Conservation (phyloP, 2,329 filamentous ascomycete species). For the Hymenoscyphus repandus region DNA sequence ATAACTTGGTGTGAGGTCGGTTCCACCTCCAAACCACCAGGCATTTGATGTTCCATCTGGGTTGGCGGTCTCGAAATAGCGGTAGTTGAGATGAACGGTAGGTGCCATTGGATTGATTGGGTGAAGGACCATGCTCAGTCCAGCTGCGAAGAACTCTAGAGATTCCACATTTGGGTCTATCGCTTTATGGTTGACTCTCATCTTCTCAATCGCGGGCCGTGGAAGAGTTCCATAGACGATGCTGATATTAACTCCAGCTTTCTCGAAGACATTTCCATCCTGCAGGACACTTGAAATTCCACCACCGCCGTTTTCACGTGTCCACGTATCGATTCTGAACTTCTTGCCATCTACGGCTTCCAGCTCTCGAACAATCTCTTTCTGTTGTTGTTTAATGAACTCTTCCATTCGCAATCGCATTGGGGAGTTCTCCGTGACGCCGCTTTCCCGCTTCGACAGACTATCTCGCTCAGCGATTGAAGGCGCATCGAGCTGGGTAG, state of each 20-base stretch:
- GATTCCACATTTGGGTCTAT: constrained; percentile 73
- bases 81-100: constrained; percentile 96
- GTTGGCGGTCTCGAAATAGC: constrained; percentile 95
- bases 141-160: constrained; percentile 91
- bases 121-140: constrained; percentile 88
- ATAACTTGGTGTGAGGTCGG: constrained; percentile 87
- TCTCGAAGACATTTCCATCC: constrained; percentile 95
- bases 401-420: constrained; percentile 98
- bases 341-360: constrained; percentile 76
- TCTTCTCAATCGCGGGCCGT: constrained; percentile 80
- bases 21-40: constrained; percentile 98
- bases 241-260: constrained; percentile 91
- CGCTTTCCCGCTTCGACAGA: constrained; percentile 71
- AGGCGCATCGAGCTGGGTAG: constrained; percentile 50
- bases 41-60: constrained; percentile 74
- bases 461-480: constrained; percentile 82
- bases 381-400: constrained; percentile 89
- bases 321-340: constrained; percentile 84
- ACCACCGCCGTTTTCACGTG: constrained; percentile 80
- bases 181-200: constrained; percentile 92
- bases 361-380: constrained; percentile 77
- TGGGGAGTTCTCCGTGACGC: constrained; percentile 71
- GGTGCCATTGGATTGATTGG: constrained; percentile 95
- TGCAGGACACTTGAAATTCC: constrained; percentile 93
- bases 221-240: constrained; percentile 91